Evolutionary conservation across 352 stramenopile species (phyloP).

Genomic region (Lagenidium giganteum): DNA sequence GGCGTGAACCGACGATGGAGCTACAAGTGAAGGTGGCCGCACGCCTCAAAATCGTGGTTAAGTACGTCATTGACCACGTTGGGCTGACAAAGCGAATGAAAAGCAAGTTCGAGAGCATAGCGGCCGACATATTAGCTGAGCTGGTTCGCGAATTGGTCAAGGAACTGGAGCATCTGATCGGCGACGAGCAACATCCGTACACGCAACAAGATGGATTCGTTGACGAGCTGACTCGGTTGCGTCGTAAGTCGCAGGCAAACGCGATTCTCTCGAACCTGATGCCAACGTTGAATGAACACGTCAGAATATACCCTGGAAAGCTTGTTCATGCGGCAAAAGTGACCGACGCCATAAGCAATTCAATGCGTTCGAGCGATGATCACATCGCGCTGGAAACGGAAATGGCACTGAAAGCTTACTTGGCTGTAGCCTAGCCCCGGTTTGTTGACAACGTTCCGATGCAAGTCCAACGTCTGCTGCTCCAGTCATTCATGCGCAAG

Average conservation of each 20-base stretch:
- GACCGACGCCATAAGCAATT: constrained; percentile 10
- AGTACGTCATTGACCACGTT: constrained; percentile 12
- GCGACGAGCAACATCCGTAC: constrained; percentile 26
- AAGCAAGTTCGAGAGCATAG: constrained; percentile 16
- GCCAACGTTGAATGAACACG: constrained; percentile 8
- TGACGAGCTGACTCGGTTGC: constrained; percentile 16
- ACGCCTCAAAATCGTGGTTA: too few relatives aligned
- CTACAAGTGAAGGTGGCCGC: too few relatives aligned
- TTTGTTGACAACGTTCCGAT: constrained; percentile 16
- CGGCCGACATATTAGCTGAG: constrained; percentile 7
- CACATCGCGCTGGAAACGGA: constrained; percentile 14
- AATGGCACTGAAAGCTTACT: constrained; percentile 11
- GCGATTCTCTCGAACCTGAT: constrained; percentile 10
- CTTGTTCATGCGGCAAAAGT: too few relatives aligned
- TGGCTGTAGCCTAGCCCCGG: constrained; percentile 7
- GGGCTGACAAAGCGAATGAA: constrained; percentile 12
- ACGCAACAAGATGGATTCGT: constrained; percentile 31
- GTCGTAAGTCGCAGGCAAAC: too few relatives aligned
- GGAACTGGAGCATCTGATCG: constrained; percentile 19
- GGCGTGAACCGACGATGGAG: constrained; percentile 21
- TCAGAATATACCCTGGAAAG: neutral
- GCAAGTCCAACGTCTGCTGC: constrained; percentile 9
- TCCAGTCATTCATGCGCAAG: constrained; percentile 29
- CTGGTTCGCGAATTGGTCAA: constrained; percentile 13
- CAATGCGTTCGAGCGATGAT: constrained; percentile 15